A percentile compares a stretch with the other conserved stretches of the same genome.
Conservation (phyloP, 208 protist genomes). For the Angomonas deanei region DNA sequence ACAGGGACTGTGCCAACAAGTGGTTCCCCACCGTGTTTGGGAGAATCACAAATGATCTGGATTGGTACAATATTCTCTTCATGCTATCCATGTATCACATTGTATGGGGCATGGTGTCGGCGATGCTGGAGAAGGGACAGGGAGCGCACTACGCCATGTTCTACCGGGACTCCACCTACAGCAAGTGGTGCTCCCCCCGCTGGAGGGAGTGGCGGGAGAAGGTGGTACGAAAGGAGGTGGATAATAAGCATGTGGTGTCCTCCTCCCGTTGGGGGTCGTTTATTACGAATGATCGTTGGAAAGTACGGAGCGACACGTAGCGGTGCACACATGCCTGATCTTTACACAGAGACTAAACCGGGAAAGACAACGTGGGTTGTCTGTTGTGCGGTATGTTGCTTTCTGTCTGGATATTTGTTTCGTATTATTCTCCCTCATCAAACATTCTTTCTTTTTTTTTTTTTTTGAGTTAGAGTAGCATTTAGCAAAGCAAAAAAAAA, state of each 20-base stretch:
- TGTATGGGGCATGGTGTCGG: constrained; percentile 60
- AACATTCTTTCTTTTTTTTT: constrained; percentile 2
- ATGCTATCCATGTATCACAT: constrained; percentile 64
- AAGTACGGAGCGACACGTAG: constrained; percentile 36
- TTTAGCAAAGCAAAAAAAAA: not conserved
- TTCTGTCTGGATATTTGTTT: not conserved
- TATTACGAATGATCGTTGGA: constrained; percentile 61
- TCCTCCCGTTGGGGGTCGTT: constrained; percentile 64
- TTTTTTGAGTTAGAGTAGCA: not conserved
- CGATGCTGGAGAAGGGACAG: constrained; percentile 59
- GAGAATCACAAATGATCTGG: constrained; percentile 61
- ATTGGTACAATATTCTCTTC: constrained; percentile 79
- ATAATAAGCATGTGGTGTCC: constrained; percentile 52
- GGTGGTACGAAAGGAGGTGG: constrained; percentile 47
- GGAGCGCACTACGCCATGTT: constrained; percentile 83
- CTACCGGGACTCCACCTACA: constrained; percentile 56
- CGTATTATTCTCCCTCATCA: not conserved
- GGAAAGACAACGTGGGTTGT: not conserved
- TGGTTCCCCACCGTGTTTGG: constrained; percentile 63
- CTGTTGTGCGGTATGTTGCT: not conserved
- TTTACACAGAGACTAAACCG: not conserved
- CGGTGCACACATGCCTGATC: not conserved
- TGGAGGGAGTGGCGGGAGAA: constrained; percentile 84
- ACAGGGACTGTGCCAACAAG: constrained; percentile 52
- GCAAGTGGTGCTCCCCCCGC: constrained; percentile 73